phyloP scores from a whole-genome alignment of 1,139 yeast genomes.

The Blastobotrys proliferans region DNA sequence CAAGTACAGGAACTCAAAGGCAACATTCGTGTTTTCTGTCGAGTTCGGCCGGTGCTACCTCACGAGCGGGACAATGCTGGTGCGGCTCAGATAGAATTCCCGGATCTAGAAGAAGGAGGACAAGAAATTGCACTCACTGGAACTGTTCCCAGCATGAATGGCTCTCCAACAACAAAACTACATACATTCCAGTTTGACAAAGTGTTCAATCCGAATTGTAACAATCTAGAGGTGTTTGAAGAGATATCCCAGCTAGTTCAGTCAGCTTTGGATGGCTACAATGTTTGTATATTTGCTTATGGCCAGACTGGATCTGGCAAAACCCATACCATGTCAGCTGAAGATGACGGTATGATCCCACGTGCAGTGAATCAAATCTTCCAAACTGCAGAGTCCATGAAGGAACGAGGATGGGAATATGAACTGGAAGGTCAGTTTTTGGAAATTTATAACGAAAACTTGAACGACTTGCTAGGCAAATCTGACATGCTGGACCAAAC shows the following conservation, averaged over 20 bases:
- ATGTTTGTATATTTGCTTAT: slow-evolving; percentile 92
- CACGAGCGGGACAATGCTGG: slow-evolving; percentile 17
- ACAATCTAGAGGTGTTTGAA: slow-evolving; percentile 65
- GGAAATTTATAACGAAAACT: slow-evolving; percentile 83
- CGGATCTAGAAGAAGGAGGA: slow-evolving; percentile 52
- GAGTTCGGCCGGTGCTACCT: slow-evolving; percentile 60
- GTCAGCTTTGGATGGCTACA: slow-evolving; percentile 84
- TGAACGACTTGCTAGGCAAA: slow-evolving; percentile 61
- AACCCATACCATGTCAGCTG: slow-evolving; percentile 79
- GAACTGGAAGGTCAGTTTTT: slow-evolving; percentile 69
- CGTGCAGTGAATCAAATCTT: slow-evolving; percentile 72
- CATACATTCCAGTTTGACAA: slow-evolving; percentile 70
- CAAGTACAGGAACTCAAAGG: slow-evolving; percentile 84
- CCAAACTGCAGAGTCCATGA: slow-evolving; percentile 48
- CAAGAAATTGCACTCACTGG: slow-evolving; percentile 34
- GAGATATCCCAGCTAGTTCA: slow-evolving; percentile 87
- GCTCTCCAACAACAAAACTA: slow-evolving; percentile 27
- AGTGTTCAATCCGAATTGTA: slow-evolving; percentile 54
- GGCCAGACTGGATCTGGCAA: slow-evolving; percentile 99
- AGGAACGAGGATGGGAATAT: slow-evolving; percentile 63
- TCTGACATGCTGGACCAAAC: slow-evolving; percentile 29
- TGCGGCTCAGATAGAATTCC: slow-evolving; percentile 42
- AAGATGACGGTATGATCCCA: slow-evolving; percentile 77
- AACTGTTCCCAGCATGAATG: slow-evolving; percentile 25
- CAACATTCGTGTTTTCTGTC: slow-evolving; percentile 84